Conservation (phyloP, 441 rosid genomes). For the Corymbia citriodora region DNA sequence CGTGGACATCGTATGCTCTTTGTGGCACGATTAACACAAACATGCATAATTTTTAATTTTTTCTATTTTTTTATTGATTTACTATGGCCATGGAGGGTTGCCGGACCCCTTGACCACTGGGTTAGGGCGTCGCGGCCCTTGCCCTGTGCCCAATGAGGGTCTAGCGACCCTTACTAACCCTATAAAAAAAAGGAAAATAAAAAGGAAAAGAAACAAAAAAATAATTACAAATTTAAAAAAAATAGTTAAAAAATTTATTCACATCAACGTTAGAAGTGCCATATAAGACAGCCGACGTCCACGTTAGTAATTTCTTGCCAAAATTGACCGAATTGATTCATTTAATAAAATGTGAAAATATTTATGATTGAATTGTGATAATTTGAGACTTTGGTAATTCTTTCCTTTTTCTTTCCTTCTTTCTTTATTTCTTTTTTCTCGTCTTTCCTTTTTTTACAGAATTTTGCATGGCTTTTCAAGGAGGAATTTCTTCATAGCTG, state of each 20-base stretch:
- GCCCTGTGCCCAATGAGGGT: not conserved
- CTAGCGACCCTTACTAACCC: fast-evolving
- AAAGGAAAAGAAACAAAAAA: too few relatives aligned
- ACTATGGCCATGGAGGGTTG: too few relatives aligned
- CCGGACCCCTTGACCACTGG: too few relatives aligned
- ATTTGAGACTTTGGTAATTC: not conserved
- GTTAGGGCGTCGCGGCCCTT: not conserved
- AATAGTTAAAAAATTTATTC: too few relatives aligned
- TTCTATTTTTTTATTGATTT: too few relatives aligned
- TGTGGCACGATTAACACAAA: too few relatives aligned
- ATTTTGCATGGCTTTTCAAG: not conserved
- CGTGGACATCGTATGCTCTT: fast-evolving
- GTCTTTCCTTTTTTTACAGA: not conserved
- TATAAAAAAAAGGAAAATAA: too few relatives aligned
- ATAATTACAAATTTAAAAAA: too few relatives aligned
- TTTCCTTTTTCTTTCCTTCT: not conserved
- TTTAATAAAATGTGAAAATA: not conserved
- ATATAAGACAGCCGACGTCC: fast-evolving
- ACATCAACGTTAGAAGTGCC: too few relatives aligned
- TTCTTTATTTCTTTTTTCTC: not conserved
- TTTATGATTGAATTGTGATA: too few relatives aligned
- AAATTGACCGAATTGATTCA: fast-evolving
- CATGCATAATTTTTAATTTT: too few relatives aligned
- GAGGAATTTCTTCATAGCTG: not conserved
- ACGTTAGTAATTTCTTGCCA: fast-evolving